These are phyloP conservation scores for Kokia cookei DNA, from an alignment of 441 rosid species.

Conservation along the genomic window DNA sequence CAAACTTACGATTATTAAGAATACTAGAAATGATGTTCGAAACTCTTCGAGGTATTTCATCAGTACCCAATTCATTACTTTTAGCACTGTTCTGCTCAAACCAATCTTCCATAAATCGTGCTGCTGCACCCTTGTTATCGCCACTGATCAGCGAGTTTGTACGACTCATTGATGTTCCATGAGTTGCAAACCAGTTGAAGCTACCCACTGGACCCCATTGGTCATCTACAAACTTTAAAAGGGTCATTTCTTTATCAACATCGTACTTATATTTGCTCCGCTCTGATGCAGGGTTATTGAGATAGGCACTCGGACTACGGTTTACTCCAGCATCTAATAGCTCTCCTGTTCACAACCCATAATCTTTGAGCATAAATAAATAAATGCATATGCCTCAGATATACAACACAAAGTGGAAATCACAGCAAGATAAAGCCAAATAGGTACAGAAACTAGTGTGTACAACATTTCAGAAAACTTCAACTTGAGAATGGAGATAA, in stretches of 20 bases:
- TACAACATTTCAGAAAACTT: not conserved
- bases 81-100: conserved; percentile 41
- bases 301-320: conserved; percentile 97
- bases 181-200: conserved; percentile 97
- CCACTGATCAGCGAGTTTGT: conserved; percentile 90
- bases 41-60: conserved; percentile 63
- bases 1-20: conserved; percentile 52
- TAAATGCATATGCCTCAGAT: not conserved
- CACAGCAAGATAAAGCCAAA: not conserved
- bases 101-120: conserved; percentile 96
- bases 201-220: conserved; percentile 93
- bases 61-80: conserved; percentile 27
- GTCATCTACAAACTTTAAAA: conserved; percentile 86
- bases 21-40: conserved; percentile 49
- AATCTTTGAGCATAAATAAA: conserved; percentile 1
- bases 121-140: conserved; percentile 97
- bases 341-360: conserved; percentile 48
- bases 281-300: conserved; percentile 72
- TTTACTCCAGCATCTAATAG: conserved; percentile 79
- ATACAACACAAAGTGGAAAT: not conserved
- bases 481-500: not conserved
- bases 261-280: conserved; percentile 64
- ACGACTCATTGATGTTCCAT: conserved; percentile 98
- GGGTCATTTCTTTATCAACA: conserved; percentile 93
- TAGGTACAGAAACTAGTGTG: not conserved